A percentile compares a stretch with the other conserved stretches of the same genome.
Evolutionary conservation across 495 filamentous ascomycete genomes (phyloP).

Genomic region (Hypoxylon trugodes): DNA sequence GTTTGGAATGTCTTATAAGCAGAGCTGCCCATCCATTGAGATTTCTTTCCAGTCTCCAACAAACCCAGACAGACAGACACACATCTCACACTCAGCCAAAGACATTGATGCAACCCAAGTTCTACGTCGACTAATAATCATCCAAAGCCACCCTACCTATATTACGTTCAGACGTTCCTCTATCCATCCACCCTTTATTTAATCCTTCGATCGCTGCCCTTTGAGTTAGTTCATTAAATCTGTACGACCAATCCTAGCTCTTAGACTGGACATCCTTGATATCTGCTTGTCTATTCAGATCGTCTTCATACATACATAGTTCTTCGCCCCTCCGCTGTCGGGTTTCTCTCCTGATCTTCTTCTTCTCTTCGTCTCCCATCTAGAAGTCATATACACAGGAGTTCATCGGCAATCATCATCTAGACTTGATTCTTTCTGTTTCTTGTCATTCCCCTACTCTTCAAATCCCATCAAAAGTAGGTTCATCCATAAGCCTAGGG

Average conservation of each 20-base stretch:
- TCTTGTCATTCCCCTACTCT: conserved; percentile 3
- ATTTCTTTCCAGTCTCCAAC: conserved; percentile 32
- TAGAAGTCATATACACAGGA: conserved; percentile 13
- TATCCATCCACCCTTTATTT: conserved; percentile 30
- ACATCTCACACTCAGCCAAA: conserved; percentile 7
- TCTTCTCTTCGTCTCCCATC: conserved; percentile 11
- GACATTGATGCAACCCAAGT: conserved; percentile 40
- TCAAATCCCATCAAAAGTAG: conserved; percentile 35
- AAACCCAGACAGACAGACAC: conserved; percentile 9
- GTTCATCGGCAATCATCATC: conserved; percentile 12
- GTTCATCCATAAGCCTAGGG: conserved; percentile 10
- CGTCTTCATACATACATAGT: not conserved
- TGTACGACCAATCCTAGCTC: conserved; percentile 28
- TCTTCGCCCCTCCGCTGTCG: conserved; percentile 12
- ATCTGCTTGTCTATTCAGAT: conserved; percentile 27
- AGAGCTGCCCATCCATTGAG: conserved; percentile 27
- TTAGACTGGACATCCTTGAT: conserved; percentile 25
- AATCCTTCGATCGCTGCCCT: conserved; percentile 11
- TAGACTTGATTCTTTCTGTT: not conserved
- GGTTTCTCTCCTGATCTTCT: conserved; percentile 1
- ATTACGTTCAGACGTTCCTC: not conserved
- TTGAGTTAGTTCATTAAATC: conserved; percentile 5
- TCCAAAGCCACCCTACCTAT: conserved; percentile 29
- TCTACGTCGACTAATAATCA: conserved; percentile 29
- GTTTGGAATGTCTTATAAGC: conserved; percentile 31